Percentiles rank a stretch among this genome's conserved stretches.
phyloP scores from a whole-genome alignment of 768 basidiomycete genomes.

The Mycena galopus region DNA sequence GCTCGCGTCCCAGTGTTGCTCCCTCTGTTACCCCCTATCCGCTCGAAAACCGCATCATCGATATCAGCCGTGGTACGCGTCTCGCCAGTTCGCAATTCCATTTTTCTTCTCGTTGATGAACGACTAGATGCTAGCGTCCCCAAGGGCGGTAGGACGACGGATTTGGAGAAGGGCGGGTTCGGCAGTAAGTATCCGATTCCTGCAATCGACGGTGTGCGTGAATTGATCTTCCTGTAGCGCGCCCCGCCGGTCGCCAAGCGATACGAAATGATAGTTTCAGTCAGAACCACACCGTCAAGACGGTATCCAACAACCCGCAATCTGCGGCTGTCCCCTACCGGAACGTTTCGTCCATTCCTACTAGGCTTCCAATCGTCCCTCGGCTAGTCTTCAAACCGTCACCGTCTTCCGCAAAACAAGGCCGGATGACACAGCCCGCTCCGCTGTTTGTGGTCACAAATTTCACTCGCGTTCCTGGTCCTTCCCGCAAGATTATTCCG shows the following conservation, averaged over 20 bases:
- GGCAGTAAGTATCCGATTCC: background rate
- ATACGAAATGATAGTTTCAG: background rate
- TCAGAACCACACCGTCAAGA: background rate
- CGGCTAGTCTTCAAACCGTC: background rate
- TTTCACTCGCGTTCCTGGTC: background rate
- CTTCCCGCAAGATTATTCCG: background rate
- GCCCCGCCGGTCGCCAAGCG: background rate
- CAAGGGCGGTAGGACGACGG: background rate
- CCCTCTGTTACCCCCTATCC: conserved; percentile 26
- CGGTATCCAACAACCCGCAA: background rate
- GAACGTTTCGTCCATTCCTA: background rate
- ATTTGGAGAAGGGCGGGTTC: conserved; percentile 1
- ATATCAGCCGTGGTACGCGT: conserved; percentile 17
- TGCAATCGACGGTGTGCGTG: background rate
- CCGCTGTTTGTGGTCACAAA: conserved; percentile 23
- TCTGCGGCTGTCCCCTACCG: background rate
- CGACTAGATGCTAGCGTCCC: background rate
- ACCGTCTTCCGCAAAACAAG: background rate
- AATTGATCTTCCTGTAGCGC: background rate
- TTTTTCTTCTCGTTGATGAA: background rate
- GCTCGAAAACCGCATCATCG: conserved; percentile 16
- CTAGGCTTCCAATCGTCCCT: background rate
- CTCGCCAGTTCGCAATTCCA: background rate
- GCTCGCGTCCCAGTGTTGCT: background rate
- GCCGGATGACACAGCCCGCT: background rate